Evolutionary conservation across 805 yeast genomes (phyloP).

Genomic region (Wickerhamomyces rabaulensis): DNA sequence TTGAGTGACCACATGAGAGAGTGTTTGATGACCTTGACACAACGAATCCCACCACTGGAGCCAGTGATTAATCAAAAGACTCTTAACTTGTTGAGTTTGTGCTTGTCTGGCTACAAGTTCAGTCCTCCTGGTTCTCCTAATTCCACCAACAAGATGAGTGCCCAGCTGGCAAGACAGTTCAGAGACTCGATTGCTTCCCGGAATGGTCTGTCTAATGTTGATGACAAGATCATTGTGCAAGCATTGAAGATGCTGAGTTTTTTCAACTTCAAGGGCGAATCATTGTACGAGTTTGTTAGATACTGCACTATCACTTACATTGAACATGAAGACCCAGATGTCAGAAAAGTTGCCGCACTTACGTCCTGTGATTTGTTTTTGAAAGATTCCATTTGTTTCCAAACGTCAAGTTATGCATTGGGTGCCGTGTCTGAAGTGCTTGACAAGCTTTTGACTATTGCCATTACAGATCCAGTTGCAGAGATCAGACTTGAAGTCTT

Average conservation of each 20-base stretch:
- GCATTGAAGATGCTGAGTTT: constrained; percentile 72
- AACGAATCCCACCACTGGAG: constrained; percentile 75
- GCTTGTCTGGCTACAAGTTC: constrained; percentile 76
- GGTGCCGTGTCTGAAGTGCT: constrained; percentile 81
- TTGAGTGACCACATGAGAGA: constrained; percentile 79
- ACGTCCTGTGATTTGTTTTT: constrained; percentile 75
- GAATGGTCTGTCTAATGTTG: constrained; percentile 50
- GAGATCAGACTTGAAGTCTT: constrained; percentile 83
- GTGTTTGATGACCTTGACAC: constrained; percentile 61
- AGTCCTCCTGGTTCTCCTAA: constrained; percentile 84
- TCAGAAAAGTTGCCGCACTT: constrained; percentile 78
- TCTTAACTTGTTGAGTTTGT: constrained; percentile 64
- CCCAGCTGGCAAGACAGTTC: constrained; percentile 67
- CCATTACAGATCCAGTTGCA: constrained; percentile 82
- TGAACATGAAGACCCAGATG: constrained; percentile 73
- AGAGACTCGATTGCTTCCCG: constrained; percentile 67
- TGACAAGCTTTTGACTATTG: constrained; percentile 71
- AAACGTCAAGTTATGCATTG: constrained; percentile 74
- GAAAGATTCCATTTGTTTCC: constrained; percentile 78
- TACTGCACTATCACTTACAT: constrained; percentile 79
- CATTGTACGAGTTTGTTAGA: constrained; percentile 83
- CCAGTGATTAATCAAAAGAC: constrained; percentile 66
- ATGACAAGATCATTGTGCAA: constrained; percentile 56
- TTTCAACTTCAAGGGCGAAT: constrained; percentile 70
- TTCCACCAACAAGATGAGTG: constrained; percentile 43